These are phyloP conservation scores for Auriscalpium vulgare DNA, from an alignment of 768 basidiomycete species.

Conservation along the genomic window DNA sequence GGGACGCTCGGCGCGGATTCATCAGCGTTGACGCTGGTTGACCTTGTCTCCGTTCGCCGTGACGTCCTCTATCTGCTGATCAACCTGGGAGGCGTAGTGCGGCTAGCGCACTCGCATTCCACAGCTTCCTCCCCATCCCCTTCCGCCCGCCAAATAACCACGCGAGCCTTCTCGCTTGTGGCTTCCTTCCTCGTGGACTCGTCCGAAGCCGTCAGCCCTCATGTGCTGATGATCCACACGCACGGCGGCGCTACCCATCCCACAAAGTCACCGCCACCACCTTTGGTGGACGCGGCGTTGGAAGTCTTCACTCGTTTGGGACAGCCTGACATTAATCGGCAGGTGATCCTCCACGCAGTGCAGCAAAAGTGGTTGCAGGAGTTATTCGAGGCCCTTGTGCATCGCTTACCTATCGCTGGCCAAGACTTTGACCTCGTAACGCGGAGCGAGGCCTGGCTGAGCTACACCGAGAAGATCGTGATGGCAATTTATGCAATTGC, in stretches of 20 bases:
- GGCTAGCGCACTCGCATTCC: conserved; percentile 34
- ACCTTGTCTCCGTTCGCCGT: conserved; percentile 66
- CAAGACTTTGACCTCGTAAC: conserved; percentile 61
- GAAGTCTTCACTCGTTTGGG: conserved; percentile 78
- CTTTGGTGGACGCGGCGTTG: conserved; percentile 66
- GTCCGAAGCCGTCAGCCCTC: conserved; percentile 55
- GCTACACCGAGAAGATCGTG: conserved; percentile 70
- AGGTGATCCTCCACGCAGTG: conserved; percentile 55
- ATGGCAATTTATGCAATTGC: conserved; percentile 83
- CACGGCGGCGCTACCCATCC: conserved; percentile 28
- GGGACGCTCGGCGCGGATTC: conserved; percentile 35
- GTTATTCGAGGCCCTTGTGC: conserved; percentile 65
- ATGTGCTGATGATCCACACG: conserved; percentile 45
- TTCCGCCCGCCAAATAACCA: conserved; percentile 35
- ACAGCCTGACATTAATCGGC: conserved; percentile 72
- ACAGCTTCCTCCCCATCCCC: conserved; percentile 32
- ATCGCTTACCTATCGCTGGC: conserved; percentile 76
- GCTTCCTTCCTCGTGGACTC: conserved; percentile 73
- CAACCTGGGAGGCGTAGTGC: conserved; percentile 47
- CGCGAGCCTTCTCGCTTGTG: conserved; percentile 55
- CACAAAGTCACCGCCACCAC: conserved; percentile 43
- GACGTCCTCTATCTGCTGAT: conserved; percentile 67
- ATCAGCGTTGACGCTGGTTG: conserved; percentile 55
- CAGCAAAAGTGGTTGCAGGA: conserved; percentile 48
- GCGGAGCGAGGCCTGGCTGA: conserved; percentile 58